These are phyloP conservation scores for Penicillium coffeae DNA, from an alignment of 495 filamentous ascomycete species.

Conservation along the genomic window DNA sequence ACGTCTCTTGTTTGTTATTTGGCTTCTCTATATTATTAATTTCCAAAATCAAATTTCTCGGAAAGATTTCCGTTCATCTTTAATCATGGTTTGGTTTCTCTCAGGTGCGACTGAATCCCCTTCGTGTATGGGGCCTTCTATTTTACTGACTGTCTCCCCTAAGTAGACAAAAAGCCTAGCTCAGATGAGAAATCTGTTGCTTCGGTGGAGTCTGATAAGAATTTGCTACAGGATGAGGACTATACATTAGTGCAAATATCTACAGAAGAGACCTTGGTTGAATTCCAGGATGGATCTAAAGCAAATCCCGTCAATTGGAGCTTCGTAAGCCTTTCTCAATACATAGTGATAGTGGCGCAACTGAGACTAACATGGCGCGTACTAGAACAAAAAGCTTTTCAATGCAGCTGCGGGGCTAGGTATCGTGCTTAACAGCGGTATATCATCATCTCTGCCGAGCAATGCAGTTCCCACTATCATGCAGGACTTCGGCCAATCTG, in stretches of 20 bases:
- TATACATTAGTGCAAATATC: conserved; percentile 22
- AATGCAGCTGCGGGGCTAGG: conserved; percentile 54
- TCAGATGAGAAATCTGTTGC: conserved; percentile 4
- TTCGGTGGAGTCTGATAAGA: conserved; percentile 7
- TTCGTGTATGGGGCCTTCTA: not conserved
- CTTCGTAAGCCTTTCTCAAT: conserved; percentile 20
- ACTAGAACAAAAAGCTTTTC: conserved; percentile 52
- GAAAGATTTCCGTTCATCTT: conserved; percentile 4
- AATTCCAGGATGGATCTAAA: conserved; percentile 26
- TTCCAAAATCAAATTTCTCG: conserved; percentile 7
- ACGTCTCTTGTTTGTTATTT: conserved; percentile 1
- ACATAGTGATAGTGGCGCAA: not conserved
- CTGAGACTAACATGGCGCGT: conserved; percentile 3
- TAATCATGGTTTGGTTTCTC: conserved; percentile 8
- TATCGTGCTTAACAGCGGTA: conserved; percentile 67
- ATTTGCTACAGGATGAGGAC: conserved; percentile 1
- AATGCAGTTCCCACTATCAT: conserved; percentile 55
- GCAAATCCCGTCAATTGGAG: conserved; percentile 31
- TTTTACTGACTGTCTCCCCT: conserved; percentile 7
- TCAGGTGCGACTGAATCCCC: conserved; percentile 9
- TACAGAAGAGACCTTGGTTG: conserved; percentile 25
- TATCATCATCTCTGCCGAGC: conserved; percentile 64
- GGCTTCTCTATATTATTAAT: not conserved
- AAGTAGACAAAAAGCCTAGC: conserved; percentile 7
- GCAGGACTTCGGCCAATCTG: conserved; percentile 36